A percentile compares a stretch with the other conserved stretches of the same genome.
Evolutionary conservation across 2,329 filamentous ascomycete genomes (phyloP).

Genomic region (Pseudogymnoascus sp.): DNA sequence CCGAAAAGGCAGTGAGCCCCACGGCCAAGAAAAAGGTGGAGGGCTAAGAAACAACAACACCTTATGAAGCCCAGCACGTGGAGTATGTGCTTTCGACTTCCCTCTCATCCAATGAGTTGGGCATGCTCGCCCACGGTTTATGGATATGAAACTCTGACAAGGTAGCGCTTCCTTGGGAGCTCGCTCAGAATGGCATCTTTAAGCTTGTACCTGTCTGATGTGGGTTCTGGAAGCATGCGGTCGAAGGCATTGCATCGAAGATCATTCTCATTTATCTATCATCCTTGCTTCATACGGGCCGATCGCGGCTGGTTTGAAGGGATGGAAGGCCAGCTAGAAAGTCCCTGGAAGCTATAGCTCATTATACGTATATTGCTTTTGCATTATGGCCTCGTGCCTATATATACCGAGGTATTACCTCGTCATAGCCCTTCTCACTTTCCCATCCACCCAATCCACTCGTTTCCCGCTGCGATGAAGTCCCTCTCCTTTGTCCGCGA

Average conservation of each 20-base stretch:
- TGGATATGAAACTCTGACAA: background rate
- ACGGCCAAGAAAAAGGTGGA: background rate
- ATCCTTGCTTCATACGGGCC: background rate
- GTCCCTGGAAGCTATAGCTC: background rate
- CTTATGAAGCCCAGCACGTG: background rate
- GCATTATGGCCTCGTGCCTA: background rate
- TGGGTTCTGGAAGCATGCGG: background rate
- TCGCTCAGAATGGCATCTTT: background rate
- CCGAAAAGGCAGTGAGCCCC: no score
- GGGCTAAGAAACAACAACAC: background rate
- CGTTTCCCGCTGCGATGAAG: background rate
- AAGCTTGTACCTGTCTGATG: background rate
- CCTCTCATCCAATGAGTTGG: background rate
- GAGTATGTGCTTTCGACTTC: background rate
- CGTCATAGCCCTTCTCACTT: background rate
- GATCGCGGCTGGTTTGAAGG: background rate
- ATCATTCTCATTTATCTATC: background rate
- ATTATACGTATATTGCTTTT: background rate
- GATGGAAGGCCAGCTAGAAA: background rate
- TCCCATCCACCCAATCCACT: background rate
- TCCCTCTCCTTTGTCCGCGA: constrained; percentile 1
- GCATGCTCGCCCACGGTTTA: background rate
- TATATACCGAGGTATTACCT: background rate
- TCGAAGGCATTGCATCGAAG: background rate
- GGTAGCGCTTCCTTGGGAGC: background rate